Evolutionary conservation across 106 monocot species (phyloP).

Genomic region (Xerophyta viscosa): DNA sequence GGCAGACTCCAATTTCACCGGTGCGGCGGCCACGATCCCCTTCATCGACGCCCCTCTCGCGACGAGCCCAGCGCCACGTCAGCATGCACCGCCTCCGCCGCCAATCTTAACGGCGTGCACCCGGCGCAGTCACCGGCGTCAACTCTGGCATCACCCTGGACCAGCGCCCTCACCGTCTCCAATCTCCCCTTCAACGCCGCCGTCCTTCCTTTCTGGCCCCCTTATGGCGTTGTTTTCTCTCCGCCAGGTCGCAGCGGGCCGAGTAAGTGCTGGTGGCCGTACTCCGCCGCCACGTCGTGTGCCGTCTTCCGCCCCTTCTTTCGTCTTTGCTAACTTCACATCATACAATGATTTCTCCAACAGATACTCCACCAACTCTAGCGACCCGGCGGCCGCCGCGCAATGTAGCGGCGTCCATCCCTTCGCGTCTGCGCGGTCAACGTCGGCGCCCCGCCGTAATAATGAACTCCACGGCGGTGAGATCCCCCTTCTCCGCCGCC

Average conservation of each 20-base stretch:
- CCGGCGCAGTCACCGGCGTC: constrained; percentile 22
- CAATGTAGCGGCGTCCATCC: constrained; percentile 40
- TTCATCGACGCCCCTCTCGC: constrained; percentile 9
- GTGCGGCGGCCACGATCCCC: constrained; percentile 16
- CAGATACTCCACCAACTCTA: constrained; percentile 6
- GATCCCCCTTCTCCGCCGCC: constrained; percentile 15
- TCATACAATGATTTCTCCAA: constrained; percentile 2
- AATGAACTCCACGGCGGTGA: constrained; percentile 17
- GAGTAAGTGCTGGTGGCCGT: constrained; percentile 12
- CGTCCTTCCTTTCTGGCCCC: constrained; percentile 41
- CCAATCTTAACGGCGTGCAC: constrained; percentile 28
- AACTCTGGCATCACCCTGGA: constrained; percentile 16
- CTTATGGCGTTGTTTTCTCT: constrained; percentile 3
- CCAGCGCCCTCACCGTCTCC: constrained; percentile 10
- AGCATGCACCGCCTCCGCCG: constrained; percentile 20
- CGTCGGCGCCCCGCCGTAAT: constrained; percentile 18
- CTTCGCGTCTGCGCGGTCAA: constrained; percentile 15
- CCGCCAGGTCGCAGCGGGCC: constrained; percentile 15
- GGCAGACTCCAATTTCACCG: too few species aligned
- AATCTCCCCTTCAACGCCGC: constrained; percentile 26
- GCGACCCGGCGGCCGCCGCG: constrained; percentile 17
- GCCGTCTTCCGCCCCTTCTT: constrained; percentile 15
- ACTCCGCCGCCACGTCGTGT: constrained; percentile 27
- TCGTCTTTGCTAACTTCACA: constrained; percentile 11
- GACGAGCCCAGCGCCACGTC: constrained; percentile 23